Percentiles rank a stretch among this genome's conserved stretches.
Conservation (phyloP, 1,284 basidiomycete genomes). For the Malassezia japonica region DNA sequence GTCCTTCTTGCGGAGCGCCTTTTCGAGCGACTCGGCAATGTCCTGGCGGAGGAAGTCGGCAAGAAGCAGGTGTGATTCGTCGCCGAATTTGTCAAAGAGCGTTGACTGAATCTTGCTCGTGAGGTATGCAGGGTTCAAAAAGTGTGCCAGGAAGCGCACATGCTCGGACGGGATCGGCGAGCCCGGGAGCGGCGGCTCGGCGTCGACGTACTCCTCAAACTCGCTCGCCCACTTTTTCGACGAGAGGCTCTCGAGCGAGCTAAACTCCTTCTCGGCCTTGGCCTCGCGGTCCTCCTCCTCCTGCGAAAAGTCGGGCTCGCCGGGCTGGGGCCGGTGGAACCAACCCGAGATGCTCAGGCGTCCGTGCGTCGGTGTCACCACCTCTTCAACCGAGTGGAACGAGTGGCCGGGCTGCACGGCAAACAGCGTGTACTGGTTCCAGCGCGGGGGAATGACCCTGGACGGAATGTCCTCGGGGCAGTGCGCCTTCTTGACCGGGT, state of each 20-base stretch:
- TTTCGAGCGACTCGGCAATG: conserved; percentile 32
- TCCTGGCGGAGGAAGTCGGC: conserved; percentile 41
- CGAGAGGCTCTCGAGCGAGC: conserved; percentile 52
- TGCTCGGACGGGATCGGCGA: conserved; percentile 32
- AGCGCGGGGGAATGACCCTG: conserved; percentile 52
- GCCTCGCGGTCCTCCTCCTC: conserved; percentile 53
- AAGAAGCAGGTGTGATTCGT: conserved; percentile 72
- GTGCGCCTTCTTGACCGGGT: conserved; percentile 55
- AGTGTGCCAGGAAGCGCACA: conserved; percentile 52
- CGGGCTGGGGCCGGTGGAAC: conserved; percentile 77
- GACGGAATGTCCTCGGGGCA: conserved; percentile 32
- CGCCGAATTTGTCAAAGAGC: conserved; percentile 71
- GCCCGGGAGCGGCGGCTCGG: conserved; percentile 30
- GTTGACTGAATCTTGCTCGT: conserved; percentile 68
- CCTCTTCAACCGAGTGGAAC: conserved; percentile 95
- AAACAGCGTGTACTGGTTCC: conserved; percentile 97
- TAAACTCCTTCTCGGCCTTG: conserved; percentile 33
- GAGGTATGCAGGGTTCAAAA: conserved; percentile 83
- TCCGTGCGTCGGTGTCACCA: conserved; percentile 49
- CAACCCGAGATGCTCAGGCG: conserved; percentile 81
- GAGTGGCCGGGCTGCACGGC: conserved; percentile 73
- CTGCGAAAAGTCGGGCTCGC: conserved; percentile 72
- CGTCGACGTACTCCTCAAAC: conserved; percentile 52
- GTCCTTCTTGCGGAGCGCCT: conserved; percentile 53
- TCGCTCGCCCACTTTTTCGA: conserved; percentile 59